Conservation (phyloP, 176 grass and related monocot species). For the Coix lacrymajobi region DNA sequence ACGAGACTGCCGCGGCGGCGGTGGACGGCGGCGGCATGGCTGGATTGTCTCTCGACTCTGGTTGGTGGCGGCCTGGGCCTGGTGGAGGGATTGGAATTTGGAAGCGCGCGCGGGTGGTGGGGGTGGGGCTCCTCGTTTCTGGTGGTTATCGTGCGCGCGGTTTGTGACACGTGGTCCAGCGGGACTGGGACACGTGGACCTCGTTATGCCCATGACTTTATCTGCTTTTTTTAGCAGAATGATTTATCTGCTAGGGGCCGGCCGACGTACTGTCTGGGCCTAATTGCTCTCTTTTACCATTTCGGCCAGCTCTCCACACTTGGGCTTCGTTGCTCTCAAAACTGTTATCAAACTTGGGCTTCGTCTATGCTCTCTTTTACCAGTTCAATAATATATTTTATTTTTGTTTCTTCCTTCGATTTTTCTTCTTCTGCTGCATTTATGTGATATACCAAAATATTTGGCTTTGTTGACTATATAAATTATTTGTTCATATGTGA, state of each 20-base stretch:
- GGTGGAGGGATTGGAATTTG: background rate
- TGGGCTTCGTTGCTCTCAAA: background rate
- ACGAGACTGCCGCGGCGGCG: conserved; percentile 10
- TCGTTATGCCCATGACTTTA: background rate
- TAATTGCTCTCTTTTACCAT: background rate
- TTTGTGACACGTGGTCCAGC: background rate
- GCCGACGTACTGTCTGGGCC: background rate
- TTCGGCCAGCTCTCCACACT: background rate
- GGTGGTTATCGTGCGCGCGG: background rate
- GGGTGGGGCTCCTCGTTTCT: background rate
- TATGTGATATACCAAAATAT: too few relatives aligned
- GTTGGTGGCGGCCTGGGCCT: background rate
- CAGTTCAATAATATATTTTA: too few relatives aligned
- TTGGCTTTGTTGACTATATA: too few relatives aligned
- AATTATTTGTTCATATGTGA: too few relatives aligned
- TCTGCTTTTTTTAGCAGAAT: background rate
- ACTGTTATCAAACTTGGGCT: too few relatives aligned
- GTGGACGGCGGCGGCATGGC: conserved; percentile 18
- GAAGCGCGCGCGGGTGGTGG: background rate
- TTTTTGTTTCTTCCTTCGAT: too few relatives aligned
- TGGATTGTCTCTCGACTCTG: conserved; percentile 7
- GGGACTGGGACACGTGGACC: background rate
- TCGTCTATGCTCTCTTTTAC: too few relatives aligned
- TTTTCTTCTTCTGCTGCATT: too few relatives aligned
- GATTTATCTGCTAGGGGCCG: background rate